These are phyloP conservation scores for Ambrosia artemisiifolia DNA, from an alignment of 129 eudicot genomes.

Conservation along the genomic window DNA sequence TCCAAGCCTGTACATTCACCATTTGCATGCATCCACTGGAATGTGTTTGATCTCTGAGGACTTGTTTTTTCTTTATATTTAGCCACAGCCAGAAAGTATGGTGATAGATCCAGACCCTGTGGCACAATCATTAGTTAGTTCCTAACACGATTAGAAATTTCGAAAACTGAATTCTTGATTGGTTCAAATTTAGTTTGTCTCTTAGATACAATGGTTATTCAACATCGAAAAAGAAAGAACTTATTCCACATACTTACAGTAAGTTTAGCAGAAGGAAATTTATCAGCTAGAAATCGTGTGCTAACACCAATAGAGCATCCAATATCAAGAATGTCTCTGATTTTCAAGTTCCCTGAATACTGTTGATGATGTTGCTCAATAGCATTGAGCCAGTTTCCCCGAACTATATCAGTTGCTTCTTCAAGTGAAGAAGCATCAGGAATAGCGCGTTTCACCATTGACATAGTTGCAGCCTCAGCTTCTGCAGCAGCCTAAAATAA, in stretches of 20 bases:
- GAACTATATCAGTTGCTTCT: conserved; percentile 88
- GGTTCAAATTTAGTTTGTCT: too few relatives aligned
- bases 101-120: conserved; percentile 95
- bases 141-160: too few relatives aligned
- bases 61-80: conserved; percentile 67
- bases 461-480: conserved; percentile 98
- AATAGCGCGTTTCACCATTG: conserved; percentile 74
- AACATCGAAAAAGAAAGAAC: neutral
- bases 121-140: conserved; percentile 1
- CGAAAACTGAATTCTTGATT: too few relatives aligned
- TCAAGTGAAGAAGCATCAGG: conserved; percentile 83
- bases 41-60: conserved; percentile 33
- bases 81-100: conserved; percentile 92
- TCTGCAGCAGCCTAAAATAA: conserved; percentile 92
- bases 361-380: conserved; percentile 69
- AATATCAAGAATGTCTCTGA: conserved; percentile 72
- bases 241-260: conserved; percentile 43
- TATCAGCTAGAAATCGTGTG: conserved; percentile 79
- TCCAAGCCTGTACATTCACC: conserved; percentile 92
- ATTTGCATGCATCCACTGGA: conserved; percentile 89
- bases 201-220: neutral
- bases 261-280: conserved; percentile 74
- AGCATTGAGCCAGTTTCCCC: conserved; percentile 95
- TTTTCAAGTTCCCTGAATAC: conserved; percentile 44
- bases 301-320: conserved; percentile 99